Conservation (phyloP, 768 basidiomycete genomes). For the Clitopilus passeckerianus region DNA sequence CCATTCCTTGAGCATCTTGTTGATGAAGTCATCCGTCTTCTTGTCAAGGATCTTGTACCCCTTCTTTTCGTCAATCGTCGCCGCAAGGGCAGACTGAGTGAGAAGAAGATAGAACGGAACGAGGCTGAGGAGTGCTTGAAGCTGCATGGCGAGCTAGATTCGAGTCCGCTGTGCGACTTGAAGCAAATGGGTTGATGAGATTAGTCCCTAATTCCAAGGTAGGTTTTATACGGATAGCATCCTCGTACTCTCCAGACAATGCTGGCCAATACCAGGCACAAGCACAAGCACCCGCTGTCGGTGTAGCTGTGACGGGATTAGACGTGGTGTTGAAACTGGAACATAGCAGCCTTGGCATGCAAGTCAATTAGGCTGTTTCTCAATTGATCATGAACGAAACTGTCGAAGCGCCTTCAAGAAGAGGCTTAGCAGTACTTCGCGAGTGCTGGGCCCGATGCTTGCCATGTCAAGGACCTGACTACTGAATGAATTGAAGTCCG, state of each 20-base stretch:
- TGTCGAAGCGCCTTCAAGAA: too few relatives aligned
- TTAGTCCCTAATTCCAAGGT: not conserved
- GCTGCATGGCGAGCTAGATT: not conserved
- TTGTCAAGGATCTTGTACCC: slow-evolving; percentile 2
- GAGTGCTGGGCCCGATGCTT: not conserved
- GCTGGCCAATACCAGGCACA: not conserved
- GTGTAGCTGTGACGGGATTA: not conserved
- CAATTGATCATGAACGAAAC: too few relatives aligned
- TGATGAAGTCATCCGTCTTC: not conserved
- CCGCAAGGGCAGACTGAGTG: too few relatives aligned
- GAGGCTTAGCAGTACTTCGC: not conserved
- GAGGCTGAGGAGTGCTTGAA: not conserved
- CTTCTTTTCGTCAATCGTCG: too few relatives aligned
- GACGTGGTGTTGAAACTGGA: too few relatives aligned
- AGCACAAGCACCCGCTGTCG: not conserved
- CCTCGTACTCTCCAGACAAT: too few relatives aligned
- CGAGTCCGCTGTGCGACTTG: not conserved
- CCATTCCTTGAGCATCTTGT: not conserved
- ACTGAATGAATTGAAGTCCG: not conserved
- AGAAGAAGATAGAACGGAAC: too few relatives aligned
- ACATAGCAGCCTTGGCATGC: too few relatives aligned
- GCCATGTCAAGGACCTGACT: not conserved
- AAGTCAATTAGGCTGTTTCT: too few relatives aligned
- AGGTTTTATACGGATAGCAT: not conserved
- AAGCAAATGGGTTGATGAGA: not conserved